Evolutionary conservation across 1,139 yeast genomes (phyloP), one percentile per base, ranked within the genome.

Genomic region (Suzukiozyma palmioleophila): DNA sequence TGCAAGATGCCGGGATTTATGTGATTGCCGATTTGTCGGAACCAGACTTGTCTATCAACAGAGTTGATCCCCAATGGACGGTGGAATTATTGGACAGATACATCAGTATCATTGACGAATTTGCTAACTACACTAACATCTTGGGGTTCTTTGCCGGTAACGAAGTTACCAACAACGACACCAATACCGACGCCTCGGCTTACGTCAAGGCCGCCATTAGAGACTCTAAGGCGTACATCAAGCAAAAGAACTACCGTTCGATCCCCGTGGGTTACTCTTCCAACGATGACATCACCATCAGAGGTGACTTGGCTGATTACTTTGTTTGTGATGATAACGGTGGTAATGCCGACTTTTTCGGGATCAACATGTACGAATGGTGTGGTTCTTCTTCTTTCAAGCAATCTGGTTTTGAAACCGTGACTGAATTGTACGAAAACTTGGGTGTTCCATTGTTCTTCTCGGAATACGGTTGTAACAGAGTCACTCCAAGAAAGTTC

Each of bases 291-390:
- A 67, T 77, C 33, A 75, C 74, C 33, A 85, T 84, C 54, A 79
- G 95, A 59, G 76, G 74, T 46, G 65, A 78, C 32, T 75, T 84
- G 49, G 95, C 95, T 39, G 81, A 82, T 58, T 88, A 85, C 70
- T 84, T 88, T 62, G 78, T 86, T 56, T 87, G 96, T 67, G 92
- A 92, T 61, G 77, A 72, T 44, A 64, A 61, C 18, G 82, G 74
- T 39, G 81, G 62, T 35, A 73, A 75, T 51, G 94, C 94, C 41
- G 96, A 89, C 64, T 87, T 89, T 71, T 88, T 85, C 61, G 96
- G 96, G 69, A 81, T 88, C 57, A 89, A 89, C 77, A 85, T 85
- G 88, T 89, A 89, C 73, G 94, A 85, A 69, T 89, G 96, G 96
- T 89, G 97, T 75, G 96, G 96, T 50, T 53, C 64, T 34, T 78